Conservation (phyloP, 1,284 basidiomycete species). For the Sanghuangporus baumii region DNA sequence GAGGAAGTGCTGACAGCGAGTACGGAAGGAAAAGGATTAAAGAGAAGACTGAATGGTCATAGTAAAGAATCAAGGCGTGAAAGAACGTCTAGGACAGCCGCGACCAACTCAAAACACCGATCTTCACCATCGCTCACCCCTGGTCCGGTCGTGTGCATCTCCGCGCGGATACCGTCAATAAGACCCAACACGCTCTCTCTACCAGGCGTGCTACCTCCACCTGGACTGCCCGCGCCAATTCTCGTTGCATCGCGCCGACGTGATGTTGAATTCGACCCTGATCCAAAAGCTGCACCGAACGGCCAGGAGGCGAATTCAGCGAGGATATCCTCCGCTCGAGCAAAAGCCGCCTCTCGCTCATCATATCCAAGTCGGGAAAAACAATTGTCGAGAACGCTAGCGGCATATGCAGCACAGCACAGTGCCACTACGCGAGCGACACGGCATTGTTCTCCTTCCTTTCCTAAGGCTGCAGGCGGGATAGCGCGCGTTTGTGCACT, state of each 20-base stretch:
- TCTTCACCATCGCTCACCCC: constrained; percentile 54
- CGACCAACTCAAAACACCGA: constrained; percentile 81
- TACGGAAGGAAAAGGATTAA: background rate
- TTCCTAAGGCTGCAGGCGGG: constrained; percentile 65
- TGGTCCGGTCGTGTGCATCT: constrained; percentile 39
- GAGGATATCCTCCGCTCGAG: constrained; percentile 86
- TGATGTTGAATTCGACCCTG: constrained; percentile 24
- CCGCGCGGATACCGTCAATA: constrained; percentile 72
- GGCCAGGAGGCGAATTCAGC: constrained; percentile 90
- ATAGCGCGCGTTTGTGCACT: constrained; percentile 82
- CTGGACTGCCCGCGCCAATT: constrained; percentile 46
- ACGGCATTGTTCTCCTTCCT: constrained; percentile 75
- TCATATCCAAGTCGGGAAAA: constrained; percentile 85
- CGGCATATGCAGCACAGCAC: constrained; percentile 85
- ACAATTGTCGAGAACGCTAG: constrained; percentile 92
- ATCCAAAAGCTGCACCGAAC: constrained; percentile 40
- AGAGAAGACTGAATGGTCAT: constrained; percentile 25
- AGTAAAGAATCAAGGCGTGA: constrained; percentile 82
- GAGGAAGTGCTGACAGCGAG: background rate
- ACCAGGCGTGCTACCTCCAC: constrained; percentile 36
- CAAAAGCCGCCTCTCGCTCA: constrained; percentile 86
- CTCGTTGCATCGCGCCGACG: constrained; percentile 39
- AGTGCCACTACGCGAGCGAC: constrained; percentile 78
- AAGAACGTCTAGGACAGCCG: constrained; percentile 87
- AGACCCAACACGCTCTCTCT: constrained; percentile 72